Evolutionary conservation across 1,139 yeast species (phyloP).

Genomic region (Scheffersomyces parashehatae): DNA sequence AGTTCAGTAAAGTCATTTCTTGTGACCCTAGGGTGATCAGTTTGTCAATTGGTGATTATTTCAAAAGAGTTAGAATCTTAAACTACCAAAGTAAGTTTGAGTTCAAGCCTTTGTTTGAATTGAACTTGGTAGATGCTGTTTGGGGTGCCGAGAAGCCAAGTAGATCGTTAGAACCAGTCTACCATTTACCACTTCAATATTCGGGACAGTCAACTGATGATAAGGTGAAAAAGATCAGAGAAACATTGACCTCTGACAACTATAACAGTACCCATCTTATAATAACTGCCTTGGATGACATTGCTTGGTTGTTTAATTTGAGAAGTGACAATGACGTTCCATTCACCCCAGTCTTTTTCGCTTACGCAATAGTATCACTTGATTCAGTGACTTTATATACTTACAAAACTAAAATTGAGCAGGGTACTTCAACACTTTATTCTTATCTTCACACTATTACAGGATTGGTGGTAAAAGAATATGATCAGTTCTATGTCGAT

Average conservation of each 20-base stretch:
- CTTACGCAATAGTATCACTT: constrained; percentile 41
- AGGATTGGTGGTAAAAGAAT: constrained; percentile 30
- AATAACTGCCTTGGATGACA: constrained; percentile 50
- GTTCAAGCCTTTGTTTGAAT: constrained; percentile 32
- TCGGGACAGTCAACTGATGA: constrained; percentile 44
- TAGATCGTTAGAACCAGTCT: constrained; percentile 40
- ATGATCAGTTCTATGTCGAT: constrained; percentile 33
- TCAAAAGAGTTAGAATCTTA: constrained; percentile 23
- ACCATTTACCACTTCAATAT: constrained; percentile 37
- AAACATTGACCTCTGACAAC: constrained; percentile 17
- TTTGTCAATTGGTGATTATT: constrained; percentile 35
- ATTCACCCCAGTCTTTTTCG: constrained; percentile 52
- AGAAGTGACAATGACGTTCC: constrained; percentile 47
- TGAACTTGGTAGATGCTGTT: constrained; percentile 40
- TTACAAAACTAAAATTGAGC: constrained; percentile 32
- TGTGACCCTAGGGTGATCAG: constrained; percentile 42
- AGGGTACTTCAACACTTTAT: constrained; percentile 12
- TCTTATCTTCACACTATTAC: constrained; percentile 29
- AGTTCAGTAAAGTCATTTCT: constrained; percentile 39
- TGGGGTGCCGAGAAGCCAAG: constrained; percentile 44
- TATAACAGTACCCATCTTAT: constrained; percentile 30
- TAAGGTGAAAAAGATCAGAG: constrained; percentile 33
- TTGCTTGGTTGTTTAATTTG: constrained; percentile 57
- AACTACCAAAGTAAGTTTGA: constrained; percentile 21
- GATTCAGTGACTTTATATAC: constrained; percentile 37